Evolutionary conservation across 208 protist species (phyloP), one percentile per base, ranked within the genome.

Genomic region (Wallacemonas sp.): DNA sequence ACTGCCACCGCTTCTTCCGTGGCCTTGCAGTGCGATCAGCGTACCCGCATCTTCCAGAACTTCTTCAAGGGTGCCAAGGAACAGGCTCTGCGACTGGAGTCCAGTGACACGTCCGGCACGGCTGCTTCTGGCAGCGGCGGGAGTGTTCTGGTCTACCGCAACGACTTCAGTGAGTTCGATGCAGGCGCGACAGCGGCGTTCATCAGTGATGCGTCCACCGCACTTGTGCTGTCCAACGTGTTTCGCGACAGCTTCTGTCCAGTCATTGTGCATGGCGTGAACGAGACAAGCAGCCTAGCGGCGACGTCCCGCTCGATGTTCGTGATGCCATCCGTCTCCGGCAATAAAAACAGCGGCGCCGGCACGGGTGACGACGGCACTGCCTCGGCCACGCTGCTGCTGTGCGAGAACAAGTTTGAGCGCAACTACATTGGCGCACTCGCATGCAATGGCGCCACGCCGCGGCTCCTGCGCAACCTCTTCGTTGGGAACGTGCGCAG

Each of bases 361-460:
- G n/a, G 23, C 47, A 23, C 17, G 19, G 4, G 24, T 2, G 46
- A 44, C 16, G 41, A 60, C 30, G 19, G 24, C 39, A 26, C n/a
- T 9, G 48, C 3, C 27, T 47, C 33, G 9, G 32, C 19, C 29
- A 24, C 55, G 17, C 32, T 74, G 24, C 16, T 71, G 23, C 19
- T 88, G 1, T 32, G 72, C 14, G 76, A 84, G 46, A 95, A 95
- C 67, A 55, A 65, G 26, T 95, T 93, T 65, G 65, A 44, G 4
- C 48, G 57, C 34, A 95, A 95, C 70, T 87, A 85, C 66, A 89
- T 95, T 66, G 90, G 90, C 3, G 66, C 76, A 2, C 41, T 95
- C 0, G 65, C 87, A 1, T 92, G 84, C 69, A 73, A 82, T 44
- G 85, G 90, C 19, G 84, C 80, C 16, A 61, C 61, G n/a, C 83